Percentiles rank a stretch among this genome's conserved stretches.
These are phyloP conservation scores for Lupinus albus DNA, from an alignment of 306 rosid species.

Conservation along the genomic window DNA sequence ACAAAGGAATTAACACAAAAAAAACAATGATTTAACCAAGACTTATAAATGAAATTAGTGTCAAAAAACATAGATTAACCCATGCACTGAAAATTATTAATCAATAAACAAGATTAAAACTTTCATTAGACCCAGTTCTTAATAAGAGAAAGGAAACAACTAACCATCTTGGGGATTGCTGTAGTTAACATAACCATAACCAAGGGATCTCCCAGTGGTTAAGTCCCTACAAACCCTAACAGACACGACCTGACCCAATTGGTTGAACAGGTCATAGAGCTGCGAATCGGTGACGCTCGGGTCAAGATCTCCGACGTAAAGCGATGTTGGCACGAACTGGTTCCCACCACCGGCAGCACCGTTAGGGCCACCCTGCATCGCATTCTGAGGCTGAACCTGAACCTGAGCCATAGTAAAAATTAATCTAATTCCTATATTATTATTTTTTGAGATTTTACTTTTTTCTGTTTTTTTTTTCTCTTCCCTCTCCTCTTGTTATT, in stretches of 20 bases:
- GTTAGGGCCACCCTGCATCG: conserved; percentile 63
- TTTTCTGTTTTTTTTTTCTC: conserved; percentile 32
- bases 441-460: neutral
- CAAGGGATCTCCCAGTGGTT: conserved; percentile 83
- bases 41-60: neutral
- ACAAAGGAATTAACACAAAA: neutral
- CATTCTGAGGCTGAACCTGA: conserved; percentile 74
- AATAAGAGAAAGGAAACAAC: conserved; percentile 26
- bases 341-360: conserved; percentile 48
- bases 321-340: conserved; percentile 87
- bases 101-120: conserved; percentile 7
- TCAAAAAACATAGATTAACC: conserved; percentile 6
- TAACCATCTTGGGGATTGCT: conserved; percentile 81
- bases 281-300: conserved; percentile 78
- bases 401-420: conserved; percentile 69
- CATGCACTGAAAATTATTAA: conserved; percentile 4
- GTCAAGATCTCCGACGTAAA: conserved; percentile 96
- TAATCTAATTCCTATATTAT: neutral
- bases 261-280: conserved; percentile 87
- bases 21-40: neutral
- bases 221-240: conserved; percentile 99
- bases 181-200: conserved; percentile 92
- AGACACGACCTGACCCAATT: conserved; percentile 89
- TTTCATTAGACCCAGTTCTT: conserved; percentile 12
- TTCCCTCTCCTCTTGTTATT: conserved; percentile 98